Evolutionary conservation across 352 stramenopile genomes (phyloP).

Genomic region (Saprolegnia diclina): DNA sequence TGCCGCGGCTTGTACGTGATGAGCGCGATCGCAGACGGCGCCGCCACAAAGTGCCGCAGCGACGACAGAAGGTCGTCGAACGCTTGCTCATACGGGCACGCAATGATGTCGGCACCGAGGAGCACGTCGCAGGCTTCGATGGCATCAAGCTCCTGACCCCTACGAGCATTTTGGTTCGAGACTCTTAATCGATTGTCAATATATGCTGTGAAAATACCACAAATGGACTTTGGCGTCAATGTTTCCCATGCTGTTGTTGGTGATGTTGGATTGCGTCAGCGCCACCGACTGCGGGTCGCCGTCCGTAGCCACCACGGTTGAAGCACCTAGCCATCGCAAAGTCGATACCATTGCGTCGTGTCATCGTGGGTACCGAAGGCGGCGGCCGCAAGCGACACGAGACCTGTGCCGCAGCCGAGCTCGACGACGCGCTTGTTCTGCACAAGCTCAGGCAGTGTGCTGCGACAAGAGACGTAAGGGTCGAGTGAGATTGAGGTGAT

Average conservation of each 20-base stretch:
- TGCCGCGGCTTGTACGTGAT: conserved; percentile 76
- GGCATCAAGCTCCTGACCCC: neutral
- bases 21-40: conserved; percentile 42
- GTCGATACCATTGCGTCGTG: neutral
- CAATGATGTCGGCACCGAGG: conserved; percentile 74
- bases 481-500: neutral
- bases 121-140: conserved; percentile 55
- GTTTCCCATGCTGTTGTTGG: conserved; percentile 31
- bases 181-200: neutral
- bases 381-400: conserved; percentile 63
- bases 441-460: conserved; percentile 29
- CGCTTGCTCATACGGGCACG: conserved; percentile 65
- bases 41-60: conserved; percentile 39
- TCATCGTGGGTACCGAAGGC: conserved; percentile 36
- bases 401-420: conserved; percentile 62
- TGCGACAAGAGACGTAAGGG: conserved; percentile 7
- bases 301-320: conserved; percentile 54
- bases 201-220: conserved; percentile 37
- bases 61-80: conserved; percentile 59
- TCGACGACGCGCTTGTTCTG: conserved; percentile 57
- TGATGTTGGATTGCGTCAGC: conserved; percentile 57
- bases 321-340: neutral
- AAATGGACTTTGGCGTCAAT: conserved; percentile 47
- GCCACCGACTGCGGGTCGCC: conserved; percentile 60
- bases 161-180: neutral